Evolutionary conservation across 352 stramenopile species (phyloP), one percentile per base, ranked within the genome.

Genomic region (Aphanomyces euteiches): DNA sequence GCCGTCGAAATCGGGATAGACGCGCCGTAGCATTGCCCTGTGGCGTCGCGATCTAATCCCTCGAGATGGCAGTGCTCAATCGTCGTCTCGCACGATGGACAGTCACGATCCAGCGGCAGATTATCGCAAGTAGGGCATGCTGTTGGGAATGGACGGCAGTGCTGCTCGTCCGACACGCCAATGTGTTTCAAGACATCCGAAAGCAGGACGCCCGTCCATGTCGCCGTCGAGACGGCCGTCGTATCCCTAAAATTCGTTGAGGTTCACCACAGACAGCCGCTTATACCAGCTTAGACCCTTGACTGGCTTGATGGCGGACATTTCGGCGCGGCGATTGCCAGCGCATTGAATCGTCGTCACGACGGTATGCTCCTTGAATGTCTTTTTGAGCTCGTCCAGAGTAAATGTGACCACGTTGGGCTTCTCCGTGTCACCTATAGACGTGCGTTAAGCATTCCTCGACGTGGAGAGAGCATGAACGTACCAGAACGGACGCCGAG

Each of bases 291-390:
- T 85, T 41, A 95, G 72, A 7, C 83, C 85, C 72, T 96, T 91
- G 21, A 96, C 89, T 57, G 92, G 79, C 69, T 96, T 98, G 41
- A 98, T 83, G 10, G 85, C 77, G 28, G 95, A 97, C 85, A 98
- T 98, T 67, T 96, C 93, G 17, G 83, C 84, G 28, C 97, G 90
- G 36, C 97, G 92, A 77, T 99, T 99, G 19, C 97, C 97, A 47
- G 90, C 96, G 74, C 97, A 99, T 76, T 99, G 97, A 38, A 99
- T 87, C 12, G 96, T 99, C 5, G 93, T 92, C 5, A 85, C 84
- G 15, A 99, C 79, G 7, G 87, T 96, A 40, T 92, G 79, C 72
- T 98, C 89, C 50, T 90, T 86, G 78, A 98, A 98, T 65, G 93
- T 96, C 48, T 75, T 81, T 83, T 98, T 98, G 37, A 99, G 81